Evolutionary conservation across 306 rosid species (phyloP), one percentile per base, ranked within the genome.

Genomic region (Prunus salicina): DNA sequence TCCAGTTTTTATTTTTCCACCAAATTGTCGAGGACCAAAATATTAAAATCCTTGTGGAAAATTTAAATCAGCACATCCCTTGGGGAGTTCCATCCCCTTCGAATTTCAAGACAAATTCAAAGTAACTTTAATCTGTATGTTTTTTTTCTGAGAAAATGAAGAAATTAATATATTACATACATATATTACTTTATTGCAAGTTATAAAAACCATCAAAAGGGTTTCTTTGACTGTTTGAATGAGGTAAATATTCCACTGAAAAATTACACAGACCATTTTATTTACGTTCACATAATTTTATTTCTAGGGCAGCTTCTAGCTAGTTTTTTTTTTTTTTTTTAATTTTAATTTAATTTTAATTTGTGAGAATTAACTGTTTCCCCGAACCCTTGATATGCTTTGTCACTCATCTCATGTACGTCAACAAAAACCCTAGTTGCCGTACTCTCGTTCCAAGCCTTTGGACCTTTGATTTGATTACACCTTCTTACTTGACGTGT

Each of bases 221-320:
- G 51, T 69, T 80, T 74, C 80, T 63, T 86, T 86, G 90, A 88
- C 90, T 81, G 24, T 70, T 82, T 84, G 83, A 84, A 84, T 79
- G 53, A 62, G 73, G 69, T 41, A 12, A 4, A 6, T 6, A 19
- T 64, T 19, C 15, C 27, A 1, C 22, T 20, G 71, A 28, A 67
- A 20, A 47, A 47, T 47, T 12, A 47, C 13, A 47, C 9, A 38
- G 43, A 38, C 9, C 9, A 38, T 7, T 2, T 47, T 47, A 12
- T 47, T 47, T 47, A 12, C 18, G 12, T 47, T 3, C 15, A 47
- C 51, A 47, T 47, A 10, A 47, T 47, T 47, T 47, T 47, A 47
- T 10, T 47, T 47, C 51, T 47, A 47, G 51, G 51, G 51, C 51
- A 47, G 51, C 15, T 47, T 47, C 51, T 47, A 47, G 51, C 43